phyloP scores from a whole-genome alignment of 2,329 filamentous ascomycete genomes.

The Cladosporium sp. region DNA sequence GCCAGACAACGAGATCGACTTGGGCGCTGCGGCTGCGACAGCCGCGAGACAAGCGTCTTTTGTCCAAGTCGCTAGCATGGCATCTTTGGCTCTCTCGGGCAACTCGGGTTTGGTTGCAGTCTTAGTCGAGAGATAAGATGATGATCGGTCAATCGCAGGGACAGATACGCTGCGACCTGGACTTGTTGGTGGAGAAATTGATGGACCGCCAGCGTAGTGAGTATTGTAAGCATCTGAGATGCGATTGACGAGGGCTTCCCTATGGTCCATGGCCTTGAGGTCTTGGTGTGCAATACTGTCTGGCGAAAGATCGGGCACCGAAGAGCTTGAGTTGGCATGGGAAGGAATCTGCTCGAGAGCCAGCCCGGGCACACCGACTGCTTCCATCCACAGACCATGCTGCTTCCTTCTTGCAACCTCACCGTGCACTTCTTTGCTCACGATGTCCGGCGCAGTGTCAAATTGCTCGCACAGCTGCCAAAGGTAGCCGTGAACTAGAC shows the following conservation, averaged over 20 bases:
- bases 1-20: conserved; percentile 72
- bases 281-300: conserved; percentile 58
- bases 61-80: conserved; percentile 73
- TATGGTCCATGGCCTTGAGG: conserved; percentile 73
- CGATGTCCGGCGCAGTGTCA: conserved; percentile 67
- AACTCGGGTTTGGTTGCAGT: conserved; percentile 15
- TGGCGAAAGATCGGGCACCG: conserved; percentile 10
- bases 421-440: conserved; percentile 70
- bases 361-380: conserved; percentile 48
- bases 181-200: conserved; percentile 68
- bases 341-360: conserved; percentile 13
- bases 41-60: conserved; percentile 70
- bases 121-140: conserved; percentile 27
- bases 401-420: conserved; percentile 74
- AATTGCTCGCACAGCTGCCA: conserved; percentile 78
- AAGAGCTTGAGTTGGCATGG: neutral
- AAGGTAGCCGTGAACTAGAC: conserved; percentile 85
- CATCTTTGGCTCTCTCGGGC: conserved; percentile 21
- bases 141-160: conserved; percentile 56
- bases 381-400: conserved; percentile 76
- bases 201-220: conserved; percentile 62
- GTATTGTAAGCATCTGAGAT: conserved; percentile 72
- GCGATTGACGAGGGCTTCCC: conserved; percentile 68
- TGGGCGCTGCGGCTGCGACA: conserved; percentile 60
- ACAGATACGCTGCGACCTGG: conserved; percentile 65